Percentiles rank a stretch among this genome's conserved stretches.
phyloP scores from a whole-genome alignment of 129 eudicot genomes.

The Saposhnikovia divaricata region DNA sequence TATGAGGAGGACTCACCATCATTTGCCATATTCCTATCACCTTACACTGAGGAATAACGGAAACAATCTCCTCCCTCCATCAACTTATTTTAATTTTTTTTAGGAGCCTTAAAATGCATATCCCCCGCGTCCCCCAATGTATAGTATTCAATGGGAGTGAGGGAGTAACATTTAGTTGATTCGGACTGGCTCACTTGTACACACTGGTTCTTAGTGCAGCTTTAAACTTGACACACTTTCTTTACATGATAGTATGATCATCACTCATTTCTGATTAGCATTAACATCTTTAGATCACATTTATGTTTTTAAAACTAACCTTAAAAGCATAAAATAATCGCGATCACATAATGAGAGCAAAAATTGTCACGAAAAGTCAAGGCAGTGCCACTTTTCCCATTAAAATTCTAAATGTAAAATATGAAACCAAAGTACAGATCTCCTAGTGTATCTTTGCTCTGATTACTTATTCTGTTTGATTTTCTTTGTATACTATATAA shows the following conservation, averaged over 20 bases:
- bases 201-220: background rate
- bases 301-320: background rate
- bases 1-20: too few species aligned
- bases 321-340: background rate
- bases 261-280: background rate
- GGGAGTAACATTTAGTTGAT: too few species aligned
- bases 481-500: constrained; percentile 5
- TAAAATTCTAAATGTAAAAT: background rate
- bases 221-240: background rate
- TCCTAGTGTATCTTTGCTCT: background rate
- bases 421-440: background rate
- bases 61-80: too few species aligned
- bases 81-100: too few species aligned
- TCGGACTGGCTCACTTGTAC: too few species aligned
- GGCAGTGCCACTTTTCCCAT: background rate
- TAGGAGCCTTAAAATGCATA: too few species aligned
- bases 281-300: background rate
- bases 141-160: too few species aligned
- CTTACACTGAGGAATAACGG: too few species aligned
- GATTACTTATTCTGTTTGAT: constrained; percentile 1
- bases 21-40: too few species aligned
- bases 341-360: background rate
- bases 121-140: too few species aligned
- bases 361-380: background rate
- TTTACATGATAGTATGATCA: background rate